phyloP scores from a whole-genome alignment of 2,329 filamentous ascomycete species.

The Claviceps pazoutovae region DNA sequence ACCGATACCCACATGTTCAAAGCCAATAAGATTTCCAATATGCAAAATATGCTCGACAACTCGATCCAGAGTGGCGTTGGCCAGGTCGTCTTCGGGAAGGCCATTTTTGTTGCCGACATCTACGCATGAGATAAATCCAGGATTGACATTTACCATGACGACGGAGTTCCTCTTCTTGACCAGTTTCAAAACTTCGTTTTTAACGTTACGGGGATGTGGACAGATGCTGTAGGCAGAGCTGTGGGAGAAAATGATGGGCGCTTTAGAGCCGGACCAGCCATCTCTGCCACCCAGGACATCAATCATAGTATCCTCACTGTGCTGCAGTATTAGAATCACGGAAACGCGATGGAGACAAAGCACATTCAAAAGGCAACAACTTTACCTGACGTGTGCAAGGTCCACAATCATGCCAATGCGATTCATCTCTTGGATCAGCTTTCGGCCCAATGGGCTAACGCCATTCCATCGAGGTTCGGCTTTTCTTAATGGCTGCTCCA shows the following conservation, averaged over 20 bases:
- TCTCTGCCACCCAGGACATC: constrained; percentile 57
- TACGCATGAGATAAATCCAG: constrained; percentile 68
- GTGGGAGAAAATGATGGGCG: constrained; percentile 82
- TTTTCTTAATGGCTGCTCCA: constrained; percentile 30
- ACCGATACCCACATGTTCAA: constrained; percentile 74
- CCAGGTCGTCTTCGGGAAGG: constrained; percentile 51
- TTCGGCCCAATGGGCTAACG: constrained; percentile 54
- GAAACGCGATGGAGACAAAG: constrained; percentile 21
- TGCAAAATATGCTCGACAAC: constrained; percentile 71
- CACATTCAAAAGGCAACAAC: constrained; percentile 45
- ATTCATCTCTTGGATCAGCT: constrained; percentile 79
- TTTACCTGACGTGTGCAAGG: constrained; percentile 41
- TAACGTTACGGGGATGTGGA: constrained; percentile 81
- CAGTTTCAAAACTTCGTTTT: constrained; percentile 65
- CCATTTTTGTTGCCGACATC: constrained; percentile 44
- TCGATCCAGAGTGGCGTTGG: constrained; percentile 59
- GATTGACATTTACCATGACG: constrained; percentile 84
- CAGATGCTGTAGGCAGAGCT: constrained; percentile 70
- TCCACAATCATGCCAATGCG: constrained; percentile 52
- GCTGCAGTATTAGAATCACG: constrained; percentile 1
- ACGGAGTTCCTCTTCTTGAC: constrained; percentile 61
- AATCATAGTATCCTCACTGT: constrained; percentile 64
- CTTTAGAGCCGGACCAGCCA: constrained; percentile 56
- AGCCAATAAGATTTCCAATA: constrained; percentile 73
- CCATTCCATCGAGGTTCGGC: constrained; percentile 48